phyloP scores from a whole-genome alignment of 2,329 filamentous ascomycete genomes.

The Aspergillus proliferans region DNA sequence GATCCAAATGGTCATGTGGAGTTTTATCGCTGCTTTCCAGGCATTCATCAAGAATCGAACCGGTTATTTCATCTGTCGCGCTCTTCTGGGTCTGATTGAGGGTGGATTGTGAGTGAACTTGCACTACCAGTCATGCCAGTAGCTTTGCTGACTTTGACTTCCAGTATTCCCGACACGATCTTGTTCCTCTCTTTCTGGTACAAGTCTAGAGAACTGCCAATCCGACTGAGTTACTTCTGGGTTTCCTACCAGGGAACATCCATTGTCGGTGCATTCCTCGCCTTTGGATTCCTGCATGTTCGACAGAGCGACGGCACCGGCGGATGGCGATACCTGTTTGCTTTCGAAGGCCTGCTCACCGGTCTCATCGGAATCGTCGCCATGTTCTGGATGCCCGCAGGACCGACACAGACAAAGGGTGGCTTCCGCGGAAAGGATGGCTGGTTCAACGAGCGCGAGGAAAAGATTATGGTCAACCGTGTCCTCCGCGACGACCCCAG shows the following conservation, averaged over 20 bases:
- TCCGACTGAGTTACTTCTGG: slow-evolving; percentile 66
- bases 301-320: slow-evolving; percentile 28
- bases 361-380: slow-evolving; percentile 51
- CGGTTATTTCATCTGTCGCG: slow-evolving; percentile 38
- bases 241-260: slow-evolving; percentile 50
- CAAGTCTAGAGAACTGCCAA: slow-evolving; percentile 62
- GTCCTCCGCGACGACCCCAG: slow-evolving; percentile 51
- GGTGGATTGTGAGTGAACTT: slow-evolving; percentile 53
- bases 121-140: slow-evolving; percentile 19
- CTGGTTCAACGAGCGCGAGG: slow-evolving; percentile 62
- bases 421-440: slow-evolving; percentile 56
- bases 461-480: slow-evolving; percentile 64
- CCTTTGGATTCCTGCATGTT: slow-evolving; percentile 39
- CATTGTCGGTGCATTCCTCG: slow-evolving; percentile 44
- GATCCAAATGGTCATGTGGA: slow-evolving; percentile 53
- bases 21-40: slow-evolving; percentile 47
- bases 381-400: slow-evolving; percentile 56
- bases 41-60: slow-evolving; percentile 44
- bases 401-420: slow-evolving; percentile 59
- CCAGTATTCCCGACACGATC: slow-evolving; percentile 38
- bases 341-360: slow-evolving; percentile 44
- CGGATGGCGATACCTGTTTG: slow-evolving; percentile 42
- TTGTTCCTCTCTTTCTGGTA: slow-evolving; percentile 69
- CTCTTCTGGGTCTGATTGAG: slow-evolving; percentile 46
- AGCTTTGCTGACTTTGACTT: slow-evolving; percentile 1